Percentiles rank a stretch among this genome's conserved stretches.
Conservation (phyloP, 352 stramenopile genomes). For the Phytopythium ostracodes region DNA sequence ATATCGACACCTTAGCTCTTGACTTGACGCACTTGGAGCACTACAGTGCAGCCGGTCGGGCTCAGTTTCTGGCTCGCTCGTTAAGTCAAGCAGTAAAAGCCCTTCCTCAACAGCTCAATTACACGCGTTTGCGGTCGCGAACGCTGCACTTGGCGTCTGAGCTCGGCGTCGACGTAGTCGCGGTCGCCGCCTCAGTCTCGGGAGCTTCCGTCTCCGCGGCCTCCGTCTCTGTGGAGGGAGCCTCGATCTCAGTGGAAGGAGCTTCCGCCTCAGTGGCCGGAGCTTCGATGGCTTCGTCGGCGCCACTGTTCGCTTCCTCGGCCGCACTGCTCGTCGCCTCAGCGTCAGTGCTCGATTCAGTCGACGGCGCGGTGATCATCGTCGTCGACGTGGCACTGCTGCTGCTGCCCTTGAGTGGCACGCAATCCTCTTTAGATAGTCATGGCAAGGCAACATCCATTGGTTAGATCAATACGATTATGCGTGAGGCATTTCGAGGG, state of each 20-base stretch:
- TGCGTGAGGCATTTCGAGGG: too few species aligned
- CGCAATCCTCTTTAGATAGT: slow-evolving; percentile 18
- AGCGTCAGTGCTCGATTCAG: background rate
- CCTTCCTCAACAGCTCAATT: background rate
- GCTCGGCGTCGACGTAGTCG: background rate
- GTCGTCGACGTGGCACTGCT: slow-evolving; percentile 13
- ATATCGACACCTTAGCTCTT: too few species aligned
- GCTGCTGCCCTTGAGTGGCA: slow-evolving; percentile 22
- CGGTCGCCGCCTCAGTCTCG: background rate
- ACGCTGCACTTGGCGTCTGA: background rate
- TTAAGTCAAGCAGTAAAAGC: too few species aligned
- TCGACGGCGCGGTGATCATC: slow-evolving; percentile 11
- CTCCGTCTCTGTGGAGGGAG: background rate
- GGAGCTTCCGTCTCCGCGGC: background rate
- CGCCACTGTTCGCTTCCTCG: background rate
- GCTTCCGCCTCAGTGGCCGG: background rate
- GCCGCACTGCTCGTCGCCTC: background rate
- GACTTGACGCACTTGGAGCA: too few species aligned
- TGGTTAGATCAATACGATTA: background rate
- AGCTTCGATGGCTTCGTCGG: background rate
- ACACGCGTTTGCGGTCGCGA: background rate
- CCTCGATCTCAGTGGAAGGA: background rate
- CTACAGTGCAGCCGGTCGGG: too few species aligned
- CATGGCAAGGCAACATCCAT: background rate
- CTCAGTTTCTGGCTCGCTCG: too few species aligned